Base-by-base conservation (phyloP, 768 basidiomycete species). In the Lyophyllum decastes region DNA sequence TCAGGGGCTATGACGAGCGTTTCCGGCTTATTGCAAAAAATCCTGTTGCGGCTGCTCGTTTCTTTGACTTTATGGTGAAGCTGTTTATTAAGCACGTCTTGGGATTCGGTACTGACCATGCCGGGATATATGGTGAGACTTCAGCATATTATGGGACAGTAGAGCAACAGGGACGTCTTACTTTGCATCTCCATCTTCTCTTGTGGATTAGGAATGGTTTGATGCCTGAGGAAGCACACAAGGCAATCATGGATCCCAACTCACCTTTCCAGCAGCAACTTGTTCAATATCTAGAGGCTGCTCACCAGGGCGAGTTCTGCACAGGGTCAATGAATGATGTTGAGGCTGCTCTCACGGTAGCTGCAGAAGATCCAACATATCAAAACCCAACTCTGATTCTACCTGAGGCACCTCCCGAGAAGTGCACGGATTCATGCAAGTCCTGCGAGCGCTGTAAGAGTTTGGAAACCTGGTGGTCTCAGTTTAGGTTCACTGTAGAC, bases 131-230 rank as follows among this genome's bases (percentile, higher is more conserved):
- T 66, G 72, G 75, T 10, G 46, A 67, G 0, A 64, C 68, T 8
- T 41, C 56, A 1, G 67, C 58, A 2, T 72, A 72, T 21, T 75
- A 74, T 60, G 72, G 71, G 8, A 71, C 69, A 0, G 71, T 73
- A 2, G 70, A 75, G 49, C 61, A 68, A 33, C 73, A 74, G 58
- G 71, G 70, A 7, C 52, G 66, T 2, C 51, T 70, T 0, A 72
- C 68, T 0, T 53, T 74, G 8, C 72, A 73, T 55, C 34, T 71
- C 0, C 73, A 73, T 50, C 16, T 72, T 46, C 53, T 74, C 0
- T 4, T 73, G 2, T 73, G 71, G 71, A 56, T 74, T 2, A 2
- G 17, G 2, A 57, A 55, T 16, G 51, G 49, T 9, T 17, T 64
- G 0, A 52, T 57, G 8, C 61, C 57, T 9, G 56, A 62, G 14